Conservation (phyloP, 441 rosid genomes). For the Euphorbia celastroides region DNA sequence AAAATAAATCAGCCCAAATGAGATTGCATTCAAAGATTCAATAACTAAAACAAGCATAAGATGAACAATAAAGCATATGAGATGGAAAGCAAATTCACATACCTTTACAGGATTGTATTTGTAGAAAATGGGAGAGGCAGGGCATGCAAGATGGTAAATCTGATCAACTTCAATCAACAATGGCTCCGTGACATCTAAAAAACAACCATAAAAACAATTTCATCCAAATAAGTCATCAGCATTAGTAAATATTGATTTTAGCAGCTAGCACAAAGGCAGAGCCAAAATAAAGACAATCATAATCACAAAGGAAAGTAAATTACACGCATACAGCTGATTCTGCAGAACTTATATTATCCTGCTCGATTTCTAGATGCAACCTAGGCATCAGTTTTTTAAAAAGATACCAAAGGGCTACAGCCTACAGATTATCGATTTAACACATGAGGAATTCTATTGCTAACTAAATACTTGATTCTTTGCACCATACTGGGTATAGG, state of each 20-base stretch:
- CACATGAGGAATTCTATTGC: neutral
- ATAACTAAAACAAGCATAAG: neutral
- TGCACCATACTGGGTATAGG: neutral
- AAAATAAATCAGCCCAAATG: constrained; percentile 3
- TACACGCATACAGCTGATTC: neutral
- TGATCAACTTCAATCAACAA: constrained; percentile 80
- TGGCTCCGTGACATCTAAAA: constrained; percentile 78
- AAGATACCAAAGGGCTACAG: neutral
- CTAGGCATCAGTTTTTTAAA: neutral
- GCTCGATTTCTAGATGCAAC: neutral
- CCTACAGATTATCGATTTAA: neutral
- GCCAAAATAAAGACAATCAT: neutral
- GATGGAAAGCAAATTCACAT: constrained; percentile 10
- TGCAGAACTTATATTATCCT: neutral
- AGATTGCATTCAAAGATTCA: neutral
- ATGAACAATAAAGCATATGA: neutral
- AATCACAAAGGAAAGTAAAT: neutral
- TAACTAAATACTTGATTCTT: neutral
- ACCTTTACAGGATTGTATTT: constrained; percentile 95
- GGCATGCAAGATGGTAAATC: constrained; percentile 96
- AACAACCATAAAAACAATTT: constrained; percentile 4
- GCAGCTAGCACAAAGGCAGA: neutral
- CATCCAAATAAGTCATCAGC: constrained; percentile 7
- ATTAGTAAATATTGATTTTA: neutral
- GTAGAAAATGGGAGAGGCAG: constrained; percentile 95